A percentile compares a stretch with the other conserved stretches of the same genome.
phyloP scores from a whole-genome alignment of 2,329 filamentous ascomycete genomes.

The Cladosporium sp. region DNA sequence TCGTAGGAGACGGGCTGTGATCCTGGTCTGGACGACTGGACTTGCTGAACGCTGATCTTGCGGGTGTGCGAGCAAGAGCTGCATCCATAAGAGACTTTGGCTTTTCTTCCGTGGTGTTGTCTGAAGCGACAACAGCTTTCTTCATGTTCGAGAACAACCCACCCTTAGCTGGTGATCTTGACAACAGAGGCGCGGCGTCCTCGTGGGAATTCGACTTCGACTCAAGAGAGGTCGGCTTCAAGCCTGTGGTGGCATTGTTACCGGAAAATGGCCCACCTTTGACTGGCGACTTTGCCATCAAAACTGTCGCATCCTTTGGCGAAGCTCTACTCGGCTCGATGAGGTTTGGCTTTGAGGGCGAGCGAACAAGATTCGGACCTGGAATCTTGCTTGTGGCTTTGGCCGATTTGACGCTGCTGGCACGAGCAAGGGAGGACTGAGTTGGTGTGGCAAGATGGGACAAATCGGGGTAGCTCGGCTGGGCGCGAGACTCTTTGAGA shows the following conservation, averaged over 20 bases:
- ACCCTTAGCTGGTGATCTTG: conserved; percentile 22
- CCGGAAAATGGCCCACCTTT: conserved; percentile 8
- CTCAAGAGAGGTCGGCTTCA: neutral
- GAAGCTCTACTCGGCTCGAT: neutral
- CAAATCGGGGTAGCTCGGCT: conserved; percentile 49
- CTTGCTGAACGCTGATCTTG: conserved; percentile 14
- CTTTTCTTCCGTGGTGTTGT: conserved; percentile 9
- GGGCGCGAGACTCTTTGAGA: conserved; percentile 44
- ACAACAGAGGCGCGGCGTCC: conserved; percentile 22
- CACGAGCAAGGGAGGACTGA: conserved; percentile 65
- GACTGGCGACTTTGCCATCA: conserved; percentile 15
- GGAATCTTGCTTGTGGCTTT: conserved; percentile 35
- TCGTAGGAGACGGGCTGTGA: conserved; percentile 11
- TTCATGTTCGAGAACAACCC: neutral
- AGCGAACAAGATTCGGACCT: conserved; percentile 21
- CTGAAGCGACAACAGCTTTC: neutral
- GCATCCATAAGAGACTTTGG: conserved; percentile 16
- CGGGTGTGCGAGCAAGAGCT: conserved; percentile 25
- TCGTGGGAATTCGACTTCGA: conserved; percentile 5
- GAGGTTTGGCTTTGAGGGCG: conserved; percentile 20
- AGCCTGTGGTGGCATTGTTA: neutral
- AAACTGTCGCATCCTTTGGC: neutral
- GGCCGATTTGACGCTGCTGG: conserved; percentile 48
- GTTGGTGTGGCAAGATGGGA: conserved; percentile 68
- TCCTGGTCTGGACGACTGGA: conserved; percentile 2